Percentiles rank a stretch among this genome's conserved stretches.
Evolutionary conservation across 2,329 filamentous ascomycete genomes (phyloP).

Genomic region (Diaporthe capsici): DNA sequence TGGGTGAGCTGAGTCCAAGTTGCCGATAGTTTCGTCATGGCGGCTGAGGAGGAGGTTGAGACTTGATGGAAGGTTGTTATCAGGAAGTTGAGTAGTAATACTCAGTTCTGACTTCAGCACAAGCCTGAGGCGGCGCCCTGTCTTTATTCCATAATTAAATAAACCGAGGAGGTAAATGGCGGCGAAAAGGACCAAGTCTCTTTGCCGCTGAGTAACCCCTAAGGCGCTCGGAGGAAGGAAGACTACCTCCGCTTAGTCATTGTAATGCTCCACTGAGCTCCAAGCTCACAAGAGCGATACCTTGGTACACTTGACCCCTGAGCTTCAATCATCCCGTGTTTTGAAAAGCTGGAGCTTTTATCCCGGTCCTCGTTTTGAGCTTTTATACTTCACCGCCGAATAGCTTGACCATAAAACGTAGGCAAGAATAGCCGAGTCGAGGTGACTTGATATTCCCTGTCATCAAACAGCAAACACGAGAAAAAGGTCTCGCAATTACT

Average conservation of each 20-base stretch:
- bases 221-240: neutral
- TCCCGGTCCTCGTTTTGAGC: neutral
- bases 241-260: slow-evolving; percentile 18
- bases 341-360: neutral
- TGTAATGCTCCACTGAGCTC: too few relatives aligned
- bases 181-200: neutral
- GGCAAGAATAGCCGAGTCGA: neutral
- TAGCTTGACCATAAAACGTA: neutral
- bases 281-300: neutral
- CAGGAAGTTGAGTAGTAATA: too few relatives aligned
- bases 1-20: slow-evolving; percentile 1
- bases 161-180: neutral
- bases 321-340: neutral
- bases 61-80: neutral
- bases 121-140: neutral
- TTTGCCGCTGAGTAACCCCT: neutral
- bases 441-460: neutral
- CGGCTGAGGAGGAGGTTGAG: neutral
- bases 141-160: neutral
- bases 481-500: neutral
- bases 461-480: too few relatives aligned
- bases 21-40: slow-evolving; percentile 1
- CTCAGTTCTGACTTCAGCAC: fast-evolving
- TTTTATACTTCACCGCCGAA: too few relatives aligned
- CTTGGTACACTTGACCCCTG: neutral